phyloP scores from a whole-genome alignment of 2,329 filamentous ascomycete genomes.

The Xylariales sp. region DNA sequence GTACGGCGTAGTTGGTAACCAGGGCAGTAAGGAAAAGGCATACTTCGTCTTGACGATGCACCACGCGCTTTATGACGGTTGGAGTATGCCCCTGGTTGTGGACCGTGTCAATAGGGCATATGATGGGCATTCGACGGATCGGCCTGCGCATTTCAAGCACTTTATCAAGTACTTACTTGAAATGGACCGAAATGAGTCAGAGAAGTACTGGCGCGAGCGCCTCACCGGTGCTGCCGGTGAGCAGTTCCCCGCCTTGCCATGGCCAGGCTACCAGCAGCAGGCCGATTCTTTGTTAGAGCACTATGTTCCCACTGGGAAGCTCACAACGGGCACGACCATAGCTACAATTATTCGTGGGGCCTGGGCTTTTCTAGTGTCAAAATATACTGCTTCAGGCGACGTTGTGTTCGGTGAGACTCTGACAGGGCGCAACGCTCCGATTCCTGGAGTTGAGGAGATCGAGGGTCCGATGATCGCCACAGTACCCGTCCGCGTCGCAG shows the following conservation, averaged over 20 bases:
- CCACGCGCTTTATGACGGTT: constrained; percentile 68
- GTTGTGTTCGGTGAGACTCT: constrained; percentile 70
- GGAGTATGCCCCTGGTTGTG: constrained; percentile 64
- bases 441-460: constrained; percentile 63
- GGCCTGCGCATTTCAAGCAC: constrained; percentile 59
- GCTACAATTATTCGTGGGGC: constrained; percentile 69
- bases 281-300: constrained; percentile 66
- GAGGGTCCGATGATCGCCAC: constrained; percentile 72
- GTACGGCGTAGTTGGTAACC: constrained; percentile 56
- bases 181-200: constrained; percentile 55
- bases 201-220: constrained; percentile 60
- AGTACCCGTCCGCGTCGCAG: constrained; percentile 64
- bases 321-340: constrained; percentile 59
- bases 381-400: constrained; percentile 64
- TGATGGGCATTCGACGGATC: constrained; percentile 48
- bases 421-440: constrained; percentile 64
- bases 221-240: constrained; percentile 57
- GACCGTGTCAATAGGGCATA: constrained; percentile 61
- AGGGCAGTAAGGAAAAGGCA: constrained; percentile 46
- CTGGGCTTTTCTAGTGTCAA: constrained; percentile 66
- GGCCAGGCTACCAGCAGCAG: constrained; percentile 60
- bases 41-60: constrained; percentile 67
- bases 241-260: constrained; percentile 63
- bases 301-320: constrained; percentile 56
- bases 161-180: constrained; percentile 61